These are phyloP conservation scores for Cystobasidium onofrii DNA, from an alignment of 768 basidiomycete species.

Conservation along the genomic window DNA sequence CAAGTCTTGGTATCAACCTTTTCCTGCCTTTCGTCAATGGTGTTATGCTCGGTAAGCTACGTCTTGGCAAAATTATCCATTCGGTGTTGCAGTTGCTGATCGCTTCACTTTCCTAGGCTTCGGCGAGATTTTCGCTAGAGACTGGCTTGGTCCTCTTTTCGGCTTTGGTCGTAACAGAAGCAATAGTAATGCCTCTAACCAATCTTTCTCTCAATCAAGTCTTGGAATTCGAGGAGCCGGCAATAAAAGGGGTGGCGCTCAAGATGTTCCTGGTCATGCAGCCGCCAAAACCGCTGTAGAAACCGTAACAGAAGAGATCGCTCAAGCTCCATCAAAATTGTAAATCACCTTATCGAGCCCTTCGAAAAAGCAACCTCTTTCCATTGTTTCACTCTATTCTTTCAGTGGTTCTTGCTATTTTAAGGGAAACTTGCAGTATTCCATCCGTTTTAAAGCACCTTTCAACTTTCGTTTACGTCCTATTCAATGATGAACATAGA, in stretches of 20 bases:
- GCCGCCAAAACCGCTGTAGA: slow-evolving; percentile 38
- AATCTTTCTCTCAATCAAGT: slow-evolving; percentile 28
- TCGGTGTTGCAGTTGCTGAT: neutral
- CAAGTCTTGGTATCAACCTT: slow-evolving; percentile 61
- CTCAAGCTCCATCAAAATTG: neutral
- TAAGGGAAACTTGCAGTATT: too few relatives aligned
- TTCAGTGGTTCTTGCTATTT: too few relatives aligned
- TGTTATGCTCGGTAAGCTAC: slow-evolving; percentile 66
- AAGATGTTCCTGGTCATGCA: slow-evolving; percentile 34
- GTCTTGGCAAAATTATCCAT: neutral
- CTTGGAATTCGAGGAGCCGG: slow-evolving; percentile 38
- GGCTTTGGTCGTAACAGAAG: slow-evolving; percentile 36
- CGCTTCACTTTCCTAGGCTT: slow-evolving; percentile 48
- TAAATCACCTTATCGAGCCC: neutral
- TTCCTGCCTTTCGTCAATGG: slow-evolving; percentile 83
- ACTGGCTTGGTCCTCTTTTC: slow-evolving; percentile 44
- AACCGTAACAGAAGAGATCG: slow-evolving; percentile 31
- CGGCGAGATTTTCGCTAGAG: slow-evolving; percentile 71
- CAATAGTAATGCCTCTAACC: neutral
- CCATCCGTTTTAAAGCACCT: too few relatives aligned
- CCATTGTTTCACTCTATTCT: too few relatives aligned
- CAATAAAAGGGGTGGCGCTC: slow-evolving; percentile 28
- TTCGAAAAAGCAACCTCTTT: neutral
- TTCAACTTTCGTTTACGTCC: neutral
- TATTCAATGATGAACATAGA: neutral